Evolutionary conservation across 1,284 basidiomycete genomes (phyloP).

Genomic region (Rhodotorula sp.): DNA sequence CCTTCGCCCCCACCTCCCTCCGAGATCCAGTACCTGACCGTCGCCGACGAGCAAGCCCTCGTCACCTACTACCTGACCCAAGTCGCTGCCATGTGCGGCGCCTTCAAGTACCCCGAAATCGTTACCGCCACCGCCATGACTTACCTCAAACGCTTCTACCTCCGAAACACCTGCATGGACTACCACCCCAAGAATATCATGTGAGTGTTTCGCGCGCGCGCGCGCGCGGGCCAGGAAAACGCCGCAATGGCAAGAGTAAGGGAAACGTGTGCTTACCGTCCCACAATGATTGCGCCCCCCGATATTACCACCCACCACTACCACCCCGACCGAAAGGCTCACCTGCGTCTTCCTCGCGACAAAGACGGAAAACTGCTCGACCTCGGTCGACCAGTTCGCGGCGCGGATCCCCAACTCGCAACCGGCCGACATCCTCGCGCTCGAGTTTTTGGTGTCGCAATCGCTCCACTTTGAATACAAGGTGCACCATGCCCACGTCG

Average conservation of each 20-base stretch:
- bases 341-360: conserved; percentile 92
- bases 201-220: conserved; percentile 52
- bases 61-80: conserved; percentile 87
- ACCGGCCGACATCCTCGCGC: conserved; percentile 77
- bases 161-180: conserved; percentile 98
- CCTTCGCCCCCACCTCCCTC: conserved; percentile 39
- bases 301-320: no score
- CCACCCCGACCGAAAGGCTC: no score
- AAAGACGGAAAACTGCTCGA: conserved; percentile 92
- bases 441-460: conserved; percentile 94
- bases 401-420: conserved; percentile 47
- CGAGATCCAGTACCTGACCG: conserved; percentile 67
- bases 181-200: conserved; percentile 99
- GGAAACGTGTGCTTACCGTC: no score
- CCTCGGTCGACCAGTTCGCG: conserved; percentile 80
- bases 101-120: conserved; percentile 83
- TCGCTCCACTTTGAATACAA: conserved; percentile 89
- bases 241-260: no score
- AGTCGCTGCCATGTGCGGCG: conserved; percentile 74
- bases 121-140: conserved; percentile 88
- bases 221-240: no score
- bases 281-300: no score
- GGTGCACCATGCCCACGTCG: conserved; percentile 83
- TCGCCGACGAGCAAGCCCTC: conserved; percentile 81
- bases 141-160: conserved; percentile 94